Evolutionary conservation across 768 basidiomycete species (phyloP), one percentile per base, ranked within the genome.

Genomic region (Macrolepiota dolichaula): DNA sequence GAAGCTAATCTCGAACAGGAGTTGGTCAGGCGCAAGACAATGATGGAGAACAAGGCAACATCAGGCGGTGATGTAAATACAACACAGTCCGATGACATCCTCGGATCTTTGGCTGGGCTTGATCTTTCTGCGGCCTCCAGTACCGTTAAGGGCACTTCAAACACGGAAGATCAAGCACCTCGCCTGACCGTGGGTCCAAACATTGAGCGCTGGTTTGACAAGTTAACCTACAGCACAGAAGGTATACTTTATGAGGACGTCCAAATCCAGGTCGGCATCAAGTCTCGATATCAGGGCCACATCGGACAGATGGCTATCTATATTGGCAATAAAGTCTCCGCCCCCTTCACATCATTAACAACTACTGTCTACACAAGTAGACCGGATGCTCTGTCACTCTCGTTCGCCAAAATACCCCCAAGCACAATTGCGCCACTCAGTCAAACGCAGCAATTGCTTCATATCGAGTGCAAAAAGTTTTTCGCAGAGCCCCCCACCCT

Each of bases 161-260:
- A 65, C 10, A 62, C 66, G 24, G 65, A 66, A 37, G 75, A 76
- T 60, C 76, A 77, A 17, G 72, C 73, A 25, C 85, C 87, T 0
- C 85, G 86, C 19, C 74, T 94, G 35, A 86, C 85, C 1, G 72
- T 76, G 19, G 86, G 85, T 15, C 81, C 88, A n/a, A 85, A 87
- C 67, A 81, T 96, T 44, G 92, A 96, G 62, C 89, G 87, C 65
- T 96, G 93, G 94, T 91, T 89, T 70, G 88, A 91, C 64, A 91
- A 92, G 66, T 81, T 98, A 32, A 87, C 83, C 1, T 94, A 87
- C 73, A 80, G 75, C 29, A 71, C 82, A 15, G 97, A 98, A 63
- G 97, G 97, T 49, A 86, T 98, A 36, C 81, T 99, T 12, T 98
- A 92, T 73, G 97, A 99, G 73, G 96, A 98, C 66, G 85, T 92